Base-by-base conservation (phyloP, 2,329 filamentous ascomycete genomes). In the Tolypocladium album region DNA sequence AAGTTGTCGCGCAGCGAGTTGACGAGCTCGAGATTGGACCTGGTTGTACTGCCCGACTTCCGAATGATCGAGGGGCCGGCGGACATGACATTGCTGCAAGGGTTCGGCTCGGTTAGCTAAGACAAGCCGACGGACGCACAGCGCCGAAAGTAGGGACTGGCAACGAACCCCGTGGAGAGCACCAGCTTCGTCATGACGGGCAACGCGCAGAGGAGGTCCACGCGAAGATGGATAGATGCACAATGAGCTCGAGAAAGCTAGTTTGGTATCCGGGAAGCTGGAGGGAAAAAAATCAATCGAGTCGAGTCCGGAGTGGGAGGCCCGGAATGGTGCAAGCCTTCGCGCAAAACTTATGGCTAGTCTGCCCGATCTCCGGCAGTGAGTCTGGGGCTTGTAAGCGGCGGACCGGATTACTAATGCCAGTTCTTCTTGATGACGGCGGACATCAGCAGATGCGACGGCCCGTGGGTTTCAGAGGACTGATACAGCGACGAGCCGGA, bases 11-110 rank as follows among this genome's bases (percentile, higher is more conserved):
- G 88, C 22, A 99, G 83, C 3, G 92, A 90, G 69, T 91, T 92
- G 64, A 92, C 89, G 67, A 99, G 84, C 75, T 99, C 94, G 67
- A 92, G 87, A 72, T 97, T 97, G 59, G 93, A 97, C 71, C 92
- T 91, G 70, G 87, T 87, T 43, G 64, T 63, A 65, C 85, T 84
- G 62, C 87, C 82, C 20, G 88, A 85, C 69, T 89, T 90, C 63
- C 90, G 87, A 73, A 96, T 88, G 64, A 96, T 88, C 56, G 91
- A 90, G 60, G 89, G 88, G 60, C 90, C 89, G 64, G 85, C 87
- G 67, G 88, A 88, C 82, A 96, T 90, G 72, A 96, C 88, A 78
- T 96, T 97, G 70, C 82, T 85, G 67, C 56, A 22, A 58, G 55
- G 31, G 39, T 57, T 55, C 43, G 31, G 45, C 55, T 55, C 39